Conservation (phyloP, 1,139 yeast genomes). For the Geotrichum aggregatum region DNA sequence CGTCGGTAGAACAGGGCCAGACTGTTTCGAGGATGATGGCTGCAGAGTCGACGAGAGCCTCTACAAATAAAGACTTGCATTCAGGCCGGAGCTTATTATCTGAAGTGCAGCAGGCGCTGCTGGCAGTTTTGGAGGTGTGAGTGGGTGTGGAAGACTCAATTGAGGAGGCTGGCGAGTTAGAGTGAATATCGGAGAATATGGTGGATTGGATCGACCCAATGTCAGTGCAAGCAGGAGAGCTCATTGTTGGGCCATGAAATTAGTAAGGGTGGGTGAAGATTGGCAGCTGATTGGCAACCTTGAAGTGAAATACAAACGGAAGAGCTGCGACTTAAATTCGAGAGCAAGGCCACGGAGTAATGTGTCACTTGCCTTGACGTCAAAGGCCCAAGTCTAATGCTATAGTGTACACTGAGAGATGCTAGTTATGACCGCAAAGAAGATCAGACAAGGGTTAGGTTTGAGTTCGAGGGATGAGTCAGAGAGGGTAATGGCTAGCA, state of each 20-base stretch:
- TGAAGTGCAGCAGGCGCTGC: slow-evolving; percentile 3
- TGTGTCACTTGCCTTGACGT: too few relatives aligned
- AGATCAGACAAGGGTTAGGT: neutral
- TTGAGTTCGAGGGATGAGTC: neutral
- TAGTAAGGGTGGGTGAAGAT: neutral
- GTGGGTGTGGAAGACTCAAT: slow-evolving; percentile 6
- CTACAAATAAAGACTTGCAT: slow-evolving; percentile 29
- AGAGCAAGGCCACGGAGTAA: neutral
- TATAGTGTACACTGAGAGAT: too few relatives aligned
- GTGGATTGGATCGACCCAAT: slow-evolving; percentile 12
- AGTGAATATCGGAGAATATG: slow-evolving; percentile 7
- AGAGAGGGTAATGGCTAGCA: neutral
- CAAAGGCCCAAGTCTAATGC: too few relatives aligned
- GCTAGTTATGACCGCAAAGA: neutral
- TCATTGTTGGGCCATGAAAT: slow-evolving; percentile 4
- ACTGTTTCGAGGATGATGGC: slow-evolving; percentile 37
- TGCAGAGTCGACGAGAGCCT: slow-evolving; percentile 38
- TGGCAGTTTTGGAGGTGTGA: neutral
- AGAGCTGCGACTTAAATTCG: neutral
- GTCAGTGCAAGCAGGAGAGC: slow-evolving; percentile 13
- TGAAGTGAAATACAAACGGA: neutral
- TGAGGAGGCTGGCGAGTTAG: slow-evolving; percentile 14
- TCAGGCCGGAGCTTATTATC: slow-evolving; percentile 10
- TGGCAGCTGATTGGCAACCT: slow-evolving; percentile 5
- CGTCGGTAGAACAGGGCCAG: slow-evolving; percentile 33